Evolutionary conservation across 1,139 yeast species (phyloP).

Genomic region (Hansenula lynferdii): DNA sequence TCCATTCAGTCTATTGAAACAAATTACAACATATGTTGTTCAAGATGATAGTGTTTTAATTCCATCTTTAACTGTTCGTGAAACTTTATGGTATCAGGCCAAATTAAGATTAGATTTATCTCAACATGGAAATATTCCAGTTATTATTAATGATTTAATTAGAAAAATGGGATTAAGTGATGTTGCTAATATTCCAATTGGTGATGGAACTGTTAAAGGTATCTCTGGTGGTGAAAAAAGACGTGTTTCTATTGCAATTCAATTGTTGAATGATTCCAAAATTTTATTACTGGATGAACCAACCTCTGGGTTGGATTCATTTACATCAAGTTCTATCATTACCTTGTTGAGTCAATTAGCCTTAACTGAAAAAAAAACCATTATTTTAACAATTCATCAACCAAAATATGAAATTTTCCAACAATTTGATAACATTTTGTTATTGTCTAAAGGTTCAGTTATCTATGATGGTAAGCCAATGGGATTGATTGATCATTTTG

Average conservation of each 20-base stretch:
- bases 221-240: slow-evolving; percentile 84
- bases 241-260: slow-evolving; percentile 76
- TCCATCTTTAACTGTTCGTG: slow-evolving; percentile 69
- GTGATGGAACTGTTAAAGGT: slow-evolving; percentile 66
- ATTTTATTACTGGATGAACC: slow-evolving; percentile 78
- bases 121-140: slow-evolving; percentile 27
- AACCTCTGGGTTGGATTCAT: slow-evolving; percentile 82
- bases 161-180: slow-evolving; percentile 67
- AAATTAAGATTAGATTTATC: slow-evolving; percentile 45
- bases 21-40: slow-evolving; percentile 67
- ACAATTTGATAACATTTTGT: slow-evolving; percentile 59
- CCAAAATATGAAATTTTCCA: slow-evolving; percentile 66
- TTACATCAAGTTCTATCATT: slow-evolving; percentile 69
- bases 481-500: slow-evolving; percentile 38
- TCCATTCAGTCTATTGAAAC: slow-evolving; percentile 38
- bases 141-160: slow-evolving; percentile 50
- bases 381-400: slow-evolving; percentile 80
- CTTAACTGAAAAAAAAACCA: slow-evolving; percentile 54
- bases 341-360: slow-evolving; percentile 56
- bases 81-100: slow-evolving; percentile 70
- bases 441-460: slow-evolving; percentile 66
- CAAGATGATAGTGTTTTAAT: slow-evolving; percentile 75
- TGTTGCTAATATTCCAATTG: slow-evolving; percentile 73
- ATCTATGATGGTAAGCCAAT: slow-evolving; percentile 53
- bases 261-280: slow-evolving; percentile 66